Evolutionary conservation across 2,329 filamentous ascomycete species (phyloP), one percentile per base, ranked within the genome.

Genomic region (Penicillium sp.): DNA sequence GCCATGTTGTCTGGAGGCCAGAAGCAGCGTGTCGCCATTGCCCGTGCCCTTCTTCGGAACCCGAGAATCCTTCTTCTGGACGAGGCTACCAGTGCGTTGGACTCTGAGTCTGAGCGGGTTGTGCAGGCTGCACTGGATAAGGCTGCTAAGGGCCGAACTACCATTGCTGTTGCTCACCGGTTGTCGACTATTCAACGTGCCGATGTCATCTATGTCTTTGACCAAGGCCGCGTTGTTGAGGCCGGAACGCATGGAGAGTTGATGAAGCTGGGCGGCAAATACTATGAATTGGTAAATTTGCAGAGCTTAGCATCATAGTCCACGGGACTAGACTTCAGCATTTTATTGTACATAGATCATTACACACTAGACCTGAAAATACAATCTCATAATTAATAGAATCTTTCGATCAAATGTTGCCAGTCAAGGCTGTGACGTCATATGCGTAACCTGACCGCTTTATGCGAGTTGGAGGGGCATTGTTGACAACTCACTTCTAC

Each of bases 11-110:
- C 90, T 51, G 93, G 93, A 69, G 93, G 93, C 33, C 93, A 97
- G 76, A 96, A 96, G 75, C 93, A 97, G 76, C 89, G 93, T 64
- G 93, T 97, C 68, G 92, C 92, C 5, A 96, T 96, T 73, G 91
- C 83, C 0, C 82, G 91, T 65, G 91, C 91, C 26, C 84, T 96
- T 53, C 89, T 96, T 33, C 91, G 88, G 10, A 88, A 95, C 65
- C 92, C 91, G 0, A 92, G 90, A 77, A 85, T 96, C 67, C 81
- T 96, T 2, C 83, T 96, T 0, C 85, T 96, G 3, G 92, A 96
- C 62, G 92, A 96, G 73, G 92, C 92, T 3, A 96, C 92, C 1
- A 92, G 88, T 39, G 90, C 90, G 11, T 82, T 96, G 0, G 92
- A 96, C 69, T 93, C 91, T 9, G 91, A 92, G 69, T 92, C 89